Evolutionary conservation across 768 basidiomycete genomes (phyloP).

Genomic region (Russula dissimulans): DNA sequence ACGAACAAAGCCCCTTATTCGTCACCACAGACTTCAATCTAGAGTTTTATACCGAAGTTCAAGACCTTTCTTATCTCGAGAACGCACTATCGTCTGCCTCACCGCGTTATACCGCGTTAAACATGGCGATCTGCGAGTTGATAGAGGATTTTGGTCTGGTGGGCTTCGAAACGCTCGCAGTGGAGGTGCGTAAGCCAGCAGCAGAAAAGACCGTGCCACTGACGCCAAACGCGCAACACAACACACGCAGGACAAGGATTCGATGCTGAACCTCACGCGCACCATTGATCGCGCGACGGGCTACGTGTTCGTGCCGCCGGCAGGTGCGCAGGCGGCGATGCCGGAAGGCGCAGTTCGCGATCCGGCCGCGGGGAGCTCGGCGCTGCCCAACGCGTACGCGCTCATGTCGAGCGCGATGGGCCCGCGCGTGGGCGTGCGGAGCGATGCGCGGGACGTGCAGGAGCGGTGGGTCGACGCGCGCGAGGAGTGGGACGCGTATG

Average conservation of each 20-base stretch:
- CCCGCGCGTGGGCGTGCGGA: constrained; percentile 38
- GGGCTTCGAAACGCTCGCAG: constrained; percentile 92
- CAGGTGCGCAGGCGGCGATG: constrained; percentile 20
- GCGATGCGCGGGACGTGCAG: constrained; percentile 68
- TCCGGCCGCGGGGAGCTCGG: constrained; percentile 30
- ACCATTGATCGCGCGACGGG: constrained; percentile 88
- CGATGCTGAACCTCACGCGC: constrained; percentile 83
- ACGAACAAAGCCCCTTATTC: too few relatives aligned
- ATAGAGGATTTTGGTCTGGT: constrained; percentile 91
- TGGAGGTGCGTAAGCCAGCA: constrained; percentile 54
- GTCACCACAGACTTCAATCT: constrained; percentile 80
- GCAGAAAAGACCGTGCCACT: too few relatives aligned
- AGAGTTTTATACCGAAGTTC: constrained; percentile 96
- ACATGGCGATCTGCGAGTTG: constrained; percentile 85
- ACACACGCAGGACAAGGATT: constrained; percentile 71
- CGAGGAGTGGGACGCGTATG: constrained; percentile 75
- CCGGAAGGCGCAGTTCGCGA: constrained; percentile 28
- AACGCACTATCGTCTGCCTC: constrained; percentile 57
- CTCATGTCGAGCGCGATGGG: constrained; percentile 62
- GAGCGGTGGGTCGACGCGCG: constrained; percentile 89
- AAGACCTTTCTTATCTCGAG: constrained; percentile 85
- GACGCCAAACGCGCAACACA: not conserved
- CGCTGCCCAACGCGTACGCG: constrained; percentile 54
- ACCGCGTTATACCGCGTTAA: constrained; percentile 67
- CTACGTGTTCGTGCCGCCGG: constrained; percentile 58